A percentile compares a stretch with the other conserved stretches of the same genome.
phyloP scores from a whole-genome alignment of 805 yeast genomes.

The Candida yuanshanica region DNA sequence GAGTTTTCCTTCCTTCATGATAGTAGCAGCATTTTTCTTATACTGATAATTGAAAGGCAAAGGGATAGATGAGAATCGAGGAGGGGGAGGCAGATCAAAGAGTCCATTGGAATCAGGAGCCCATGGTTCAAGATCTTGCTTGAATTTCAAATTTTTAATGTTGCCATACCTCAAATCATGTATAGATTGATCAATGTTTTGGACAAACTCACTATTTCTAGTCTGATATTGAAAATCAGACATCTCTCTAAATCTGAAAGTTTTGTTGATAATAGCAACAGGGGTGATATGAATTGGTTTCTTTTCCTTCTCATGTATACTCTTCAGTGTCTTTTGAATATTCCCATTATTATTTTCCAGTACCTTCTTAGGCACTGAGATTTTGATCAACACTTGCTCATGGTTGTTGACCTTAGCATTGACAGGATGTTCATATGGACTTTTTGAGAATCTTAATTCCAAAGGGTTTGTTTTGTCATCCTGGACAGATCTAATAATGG shows the following conservation, averaged over 20 bases:
- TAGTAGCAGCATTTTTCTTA: constrained; percentile 60
- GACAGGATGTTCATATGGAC: constrained; percentile 53
- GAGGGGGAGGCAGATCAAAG: constrained; percentile 78
- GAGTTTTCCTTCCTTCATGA: constrained; percentile 41
- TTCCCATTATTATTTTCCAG: constrained; percentile 37
- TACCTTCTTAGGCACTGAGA: constrained; percentile 53
- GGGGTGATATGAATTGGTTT: constrained; percentile 46
- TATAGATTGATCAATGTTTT: constrained; percentile 34
- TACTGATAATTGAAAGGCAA: constrained; percentile 77
- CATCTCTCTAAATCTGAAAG: constrained; percentile 75
- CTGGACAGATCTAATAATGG: constrained; percentile 27
- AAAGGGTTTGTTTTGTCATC: constrained; percentile 28
- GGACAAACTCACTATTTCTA: constrained; percentile 46
- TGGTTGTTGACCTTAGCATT: constrained; percentile 45
- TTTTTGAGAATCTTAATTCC: constrained; percentile 34
- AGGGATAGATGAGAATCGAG: constrained; percentile 68
- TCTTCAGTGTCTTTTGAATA: constrained; percentile 36
- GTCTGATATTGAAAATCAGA: constrained; percentile 81
- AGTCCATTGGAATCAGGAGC: constrained; percentile 16
- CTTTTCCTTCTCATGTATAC: constrained; percentile 26
- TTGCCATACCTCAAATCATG: constrained; percentile 35
- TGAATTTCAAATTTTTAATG: constrained; percentile 33
- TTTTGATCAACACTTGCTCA: constrained; percentile 54
- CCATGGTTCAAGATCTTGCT: constrained; percentile 32
- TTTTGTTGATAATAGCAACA: constrained; percentile 59